Percentiles rank a stretch among this genome's conserved stretches.
phyloP scores from a whole-genome alignment of 495 filamentous ascomycete genomes.

The Cercophora samala region DNA sequence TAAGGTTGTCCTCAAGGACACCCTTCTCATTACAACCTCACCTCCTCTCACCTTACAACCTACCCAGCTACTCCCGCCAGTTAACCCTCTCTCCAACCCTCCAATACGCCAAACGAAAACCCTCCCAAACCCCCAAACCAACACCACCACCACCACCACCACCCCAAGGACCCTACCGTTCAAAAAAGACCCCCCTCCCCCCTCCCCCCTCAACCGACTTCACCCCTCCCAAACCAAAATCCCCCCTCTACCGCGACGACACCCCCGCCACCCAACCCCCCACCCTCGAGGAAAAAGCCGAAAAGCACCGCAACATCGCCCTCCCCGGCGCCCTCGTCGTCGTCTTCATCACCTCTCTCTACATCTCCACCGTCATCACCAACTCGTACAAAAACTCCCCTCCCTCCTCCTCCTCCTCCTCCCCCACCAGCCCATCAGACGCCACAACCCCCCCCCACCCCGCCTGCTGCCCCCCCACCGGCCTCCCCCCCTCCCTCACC shows the following conservation, averaged over 20 bases:
- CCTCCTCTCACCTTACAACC: neutral
- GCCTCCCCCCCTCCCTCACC: slow-evolving; percentile 19
- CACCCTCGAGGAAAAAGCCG: neutral
- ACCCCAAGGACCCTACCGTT: too few relatives aligned
- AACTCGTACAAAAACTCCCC: slow-evolving; percentile 21
- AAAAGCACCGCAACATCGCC: neutral
- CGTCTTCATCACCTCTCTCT: slow-evolving; percentile 26
- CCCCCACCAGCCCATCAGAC: too few relatives aligned
- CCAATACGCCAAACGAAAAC: neutral
- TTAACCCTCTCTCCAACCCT: neutral
- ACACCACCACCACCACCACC: neutral
- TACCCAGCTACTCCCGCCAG: neutral
- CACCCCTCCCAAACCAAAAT: neutral
- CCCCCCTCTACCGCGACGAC: neutral
- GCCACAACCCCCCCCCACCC: neutral
- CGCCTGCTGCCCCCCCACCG: slow-evolving; percentile 13
- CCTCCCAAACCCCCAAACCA: too few relatives aligned
- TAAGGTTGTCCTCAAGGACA: slow-evolving; percentile 7
- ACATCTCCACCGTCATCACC: slow-evolving; percentile 36
- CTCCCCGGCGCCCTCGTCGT: slow-evolving; percentile 19
- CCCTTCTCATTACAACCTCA: neutral
- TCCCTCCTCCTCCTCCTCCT: neutral
- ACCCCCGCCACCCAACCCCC: neutral
- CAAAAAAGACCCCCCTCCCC: too few relatives aligned
- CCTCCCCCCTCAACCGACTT: neutral